These are phyloP conservation scores for Tricholomella constricta DNA, from an alignment of 768 basidiomycete genomes.

Conservation along the genomic window DNA sequence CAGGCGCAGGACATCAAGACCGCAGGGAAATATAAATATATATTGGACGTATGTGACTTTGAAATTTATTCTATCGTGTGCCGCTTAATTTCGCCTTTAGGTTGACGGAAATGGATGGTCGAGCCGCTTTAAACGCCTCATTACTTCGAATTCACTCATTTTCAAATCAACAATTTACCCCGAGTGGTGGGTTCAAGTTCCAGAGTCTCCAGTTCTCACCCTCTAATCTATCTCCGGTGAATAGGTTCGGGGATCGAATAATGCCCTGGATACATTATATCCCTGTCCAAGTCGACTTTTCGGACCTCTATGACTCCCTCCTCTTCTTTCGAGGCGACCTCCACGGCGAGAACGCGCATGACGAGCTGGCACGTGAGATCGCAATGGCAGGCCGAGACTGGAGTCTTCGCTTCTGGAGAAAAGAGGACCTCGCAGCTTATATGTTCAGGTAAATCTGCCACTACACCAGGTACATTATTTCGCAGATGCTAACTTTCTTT, in stretches of 20 bases:
- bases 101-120: slow-evolving; percentile 66
- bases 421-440: slow-evolving; percentile 61
- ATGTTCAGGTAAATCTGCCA: slow-evolving; percentile 46
- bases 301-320: slow-evolving; percentile 69
- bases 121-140: slow-evolving; percentile 60
- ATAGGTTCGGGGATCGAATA: slow-evolving; percentile 55
- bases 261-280: slow-evolving; percentile 75
- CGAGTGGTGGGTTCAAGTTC: slow-evolving; percentile 58
- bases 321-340: slow-evolving; percentile 71
- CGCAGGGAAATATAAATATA: slow-evolving; percentile 59
- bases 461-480: not conserved
- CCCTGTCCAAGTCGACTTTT: slow-evolving; percentile 62
- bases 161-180: slow-evolving; percentile 69
- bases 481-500: not conserved
- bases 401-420: slow-evolving; percentile 60
- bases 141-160: slow-evolving; percentile 58
- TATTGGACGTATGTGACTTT: slow-evolving; percentile 50
- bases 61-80: not conserved
- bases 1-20: slow-evolving; percentile 37
- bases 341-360: slow-evolving; percentile 54
- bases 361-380: slow-evolving; percentile 57
- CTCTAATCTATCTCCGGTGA: not conserved
- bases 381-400: slow-evolving; percentile 57
- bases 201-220: not conserved
- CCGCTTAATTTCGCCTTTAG: slow-evolving; percentile 22